Conservation (phyloP, 2,329 filamentous ascomycete species). For the Furcasterigmium sp. region DNA sequence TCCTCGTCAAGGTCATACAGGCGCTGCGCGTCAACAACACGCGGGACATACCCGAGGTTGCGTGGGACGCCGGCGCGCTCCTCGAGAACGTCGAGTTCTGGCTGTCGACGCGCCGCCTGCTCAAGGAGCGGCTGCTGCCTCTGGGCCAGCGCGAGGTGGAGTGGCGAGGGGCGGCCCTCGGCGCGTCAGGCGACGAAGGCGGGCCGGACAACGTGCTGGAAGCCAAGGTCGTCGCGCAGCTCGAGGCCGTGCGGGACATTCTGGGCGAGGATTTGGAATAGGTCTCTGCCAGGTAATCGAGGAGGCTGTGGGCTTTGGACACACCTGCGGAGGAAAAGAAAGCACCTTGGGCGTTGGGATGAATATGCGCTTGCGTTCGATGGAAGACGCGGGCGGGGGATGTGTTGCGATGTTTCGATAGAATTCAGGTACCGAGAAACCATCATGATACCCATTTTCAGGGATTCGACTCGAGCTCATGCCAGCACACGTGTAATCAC, state of each 20-base stretch:
- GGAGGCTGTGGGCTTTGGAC: neutral
- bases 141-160: slow-evolving; percentile 67
- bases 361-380: no score
- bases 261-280: slow-evolving; percentile 45
- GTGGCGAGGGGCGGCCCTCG: slow-evolving; percentile 42
- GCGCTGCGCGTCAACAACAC: slow-evolving; percentile 60
- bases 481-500: neutral
- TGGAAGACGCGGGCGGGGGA: no score
- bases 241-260: slow-evolving; percentile 55
- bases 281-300: no score
- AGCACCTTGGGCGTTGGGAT: neutral
- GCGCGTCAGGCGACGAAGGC: slow-evolving; percentile 21
- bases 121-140: slow-evolving; percentile 70
- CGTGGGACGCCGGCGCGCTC: slow-evolving; percentile 68
- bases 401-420: neutral
- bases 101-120: slow-evolving; percentile 61
- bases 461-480: no score
- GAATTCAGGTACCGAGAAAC: neutral
- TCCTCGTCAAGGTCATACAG: slow-evolving; percentile 69
- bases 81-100: slow-evolving; percentile 82
- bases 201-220: slow-evolving; percentile 58
- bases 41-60: slow-evolving; percentile 67
- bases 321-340: no score
- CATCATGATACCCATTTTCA: neutral
- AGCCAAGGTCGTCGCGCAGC: slow-evolving; percentile 66